phyloP scores from a whole-genome alignment of 1,139 yeast species.

The Pneumocystis wakefieldiae region DNA sequence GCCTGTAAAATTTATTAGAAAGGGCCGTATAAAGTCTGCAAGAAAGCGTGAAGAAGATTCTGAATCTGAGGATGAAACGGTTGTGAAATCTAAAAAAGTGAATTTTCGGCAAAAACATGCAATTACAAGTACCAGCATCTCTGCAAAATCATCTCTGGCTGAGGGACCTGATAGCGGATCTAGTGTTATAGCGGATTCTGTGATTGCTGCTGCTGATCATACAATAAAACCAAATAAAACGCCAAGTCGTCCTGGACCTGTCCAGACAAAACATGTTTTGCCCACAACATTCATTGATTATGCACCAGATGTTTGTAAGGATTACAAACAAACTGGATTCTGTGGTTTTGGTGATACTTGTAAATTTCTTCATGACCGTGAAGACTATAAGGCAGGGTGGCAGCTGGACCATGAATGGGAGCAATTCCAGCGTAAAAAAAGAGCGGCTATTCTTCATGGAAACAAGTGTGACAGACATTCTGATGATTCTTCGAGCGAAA shows the following conservation, averaged over 20 bases:
- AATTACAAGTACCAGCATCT: neutral
- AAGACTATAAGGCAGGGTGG: conserved; percentile 66
- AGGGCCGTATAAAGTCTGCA: neutral
- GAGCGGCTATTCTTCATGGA: neutral
- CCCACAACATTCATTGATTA: conserved; percentile 67
- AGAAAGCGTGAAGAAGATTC: neutral
- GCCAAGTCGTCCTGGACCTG: neutral
- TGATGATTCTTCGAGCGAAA: conserved; percentile 8
- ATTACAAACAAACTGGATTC: conserved; percentile 77
- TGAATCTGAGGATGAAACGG: neutral
- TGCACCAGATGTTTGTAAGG: conserved; percentile 91
- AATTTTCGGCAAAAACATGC: neutral
- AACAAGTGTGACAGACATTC: neutral
- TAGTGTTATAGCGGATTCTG: neutral
- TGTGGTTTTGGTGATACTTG: conserved; percentile 99
- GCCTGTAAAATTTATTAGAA: neutral
- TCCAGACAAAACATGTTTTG: neutral
- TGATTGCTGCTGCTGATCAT: neutral
- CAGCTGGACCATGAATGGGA: conserved; percentile 67
- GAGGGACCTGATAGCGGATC: neutral
- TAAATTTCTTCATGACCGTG: conserved; percentile 55
- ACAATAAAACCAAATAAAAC: neutral
- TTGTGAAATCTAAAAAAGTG: neutral
- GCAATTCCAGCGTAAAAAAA: conserved; percentile 15
- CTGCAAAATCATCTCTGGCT: neutral